Percentiles rank a stretch among this genome's conserved stretches.
These are phyloP conservation scores for Phytophthora multivora DNA, from an alignment of 352 stramenopile species.

Conservation along the genomic window DNA sequence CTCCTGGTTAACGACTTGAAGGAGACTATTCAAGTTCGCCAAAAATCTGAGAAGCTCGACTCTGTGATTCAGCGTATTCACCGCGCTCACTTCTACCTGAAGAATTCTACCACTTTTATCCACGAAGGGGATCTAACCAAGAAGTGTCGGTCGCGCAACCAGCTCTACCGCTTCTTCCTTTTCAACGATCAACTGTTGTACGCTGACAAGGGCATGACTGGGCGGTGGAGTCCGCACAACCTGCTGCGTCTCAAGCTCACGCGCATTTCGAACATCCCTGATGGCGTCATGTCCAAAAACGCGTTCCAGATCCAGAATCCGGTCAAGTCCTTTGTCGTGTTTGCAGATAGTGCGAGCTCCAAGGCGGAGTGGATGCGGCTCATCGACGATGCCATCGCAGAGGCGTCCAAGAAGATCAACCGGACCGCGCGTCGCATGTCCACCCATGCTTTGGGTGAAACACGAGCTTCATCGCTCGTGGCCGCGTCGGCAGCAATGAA, in stretches of 20 bases:
- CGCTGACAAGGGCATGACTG: slow-evolving; percentile 77
- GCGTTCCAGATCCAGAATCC: slow-evolving; percentile 89
- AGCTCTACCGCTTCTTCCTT: slow-evolving; percentile 88
- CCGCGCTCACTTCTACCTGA: slow-evolving; percentile 91
- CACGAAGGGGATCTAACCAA: slow-evolving; percentile 95
- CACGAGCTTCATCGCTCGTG: background rate
- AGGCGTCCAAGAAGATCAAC: slow-evolving; percentile 81
- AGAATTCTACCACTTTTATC: slow-evolving; percentile 95
- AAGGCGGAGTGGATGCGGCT: slow-evolving; percentile 87
- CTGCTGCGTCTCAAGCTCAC: slow-evolving; percentile 84
- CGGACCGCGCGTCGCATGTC: slow-evolving; percentile 71
- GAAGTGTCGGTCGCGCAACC: slow-evolving; percentile 89
- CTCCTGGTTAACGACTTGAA: slow-evolving; percentile 91
- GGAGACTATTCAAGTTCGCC: slow-evolving; percentile 83
- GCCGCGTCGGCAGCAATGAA: slow-evolving; percentile 45
- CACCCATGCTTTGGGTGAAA: slow-evolving; percentile 31
- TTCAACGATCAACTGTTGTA: slow-evolving; percentile 90
- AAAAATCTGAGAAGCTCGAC: slow-evolving; percentile 84
- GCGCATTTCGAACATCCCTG: slow-evolving; percentile 75
- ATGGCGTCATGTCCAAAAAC: slow-evolving; percentile 73
- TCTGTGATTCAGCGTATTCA: slow-evolving; percentile 91
- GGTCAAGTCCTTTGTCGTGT: slow-evolving; percentile 86
- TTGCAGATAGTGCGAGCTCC: slow-evolving; percentile 58
- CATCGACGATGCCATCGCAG: slow-evolving; percentile 75
- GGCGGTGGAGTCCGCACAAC: slow-evolving; percentile 87